phyloP scores from a whole-genome alignment of 2,329 filamentous ascomycete genomes.

The Trematosphaeria pertusa region DNA sequence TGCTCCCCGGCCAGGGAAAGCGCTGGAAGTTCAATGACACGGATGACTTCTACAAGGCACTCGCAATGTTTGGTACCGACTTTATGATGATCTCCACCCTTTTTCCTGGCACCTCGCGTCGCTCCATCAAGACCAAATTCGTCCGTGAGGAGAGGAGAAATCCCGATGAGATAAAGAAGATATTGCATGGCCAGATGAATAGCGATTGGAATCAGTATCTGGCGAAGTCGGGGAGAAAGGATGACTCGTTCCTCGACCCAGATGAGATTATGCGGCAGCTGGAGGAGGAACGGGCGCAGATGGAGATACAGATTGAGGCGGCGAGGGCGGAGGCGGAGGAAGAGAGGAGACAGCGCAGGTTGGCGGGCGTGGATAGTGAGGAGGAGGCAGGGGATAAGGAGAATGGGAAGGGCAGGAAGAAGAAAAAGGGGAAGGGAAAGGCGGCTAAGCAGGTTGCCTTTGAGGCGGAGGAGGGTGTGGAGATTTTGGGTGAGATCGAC shows the following conservation, averaged over 20 bases:
- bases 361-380: conserved; percentile 32
- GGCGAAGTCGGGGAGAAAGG: conserved; percentile 33
- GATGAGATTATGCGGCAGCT: conserved; percentile 42
- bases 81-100: conserved; percentile 80
- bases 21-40: conserved; percentile 74
- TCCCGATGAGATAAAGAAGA: conserved; percentile 68
- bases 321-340: conserved; percentile 44
- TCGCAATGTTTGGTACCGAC: conserved; percentile 81
- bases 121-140: conserved; percentile 83
- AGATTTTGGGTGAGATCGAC: conserved; percentile 36
- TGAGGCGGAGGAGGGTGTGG: conserved; percentile 36
- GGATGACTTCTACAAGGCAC: conserved; percentile 76
- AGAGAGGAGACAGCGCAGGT: conserved; percentile 45
- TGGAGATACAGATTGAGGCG: conserved; percentile 44
- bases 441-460: conserved; percentile 33
- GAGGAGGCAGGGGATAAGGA: conserved; percentile 34
- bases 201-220: conserved; percentile 52
- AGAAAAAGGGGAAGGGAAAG: conserved; percentile 34
- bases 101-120: conserved; percentile 74
- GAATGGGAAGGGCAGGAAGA: conserved; percentile 43
- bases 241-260: conserved; percentile 47
- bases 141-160: conserved; percentile 77
- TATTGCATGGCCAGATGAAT: conserved; percentile 58
- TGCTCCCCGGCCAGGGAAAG: conserved; percentile 53
- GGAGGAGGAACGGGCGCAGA: conserved; percentile 29